Base-by-base conservation (phyloP, 2,329 filamentous ascomycete species). In the Aspergillus candidus region DNA sequence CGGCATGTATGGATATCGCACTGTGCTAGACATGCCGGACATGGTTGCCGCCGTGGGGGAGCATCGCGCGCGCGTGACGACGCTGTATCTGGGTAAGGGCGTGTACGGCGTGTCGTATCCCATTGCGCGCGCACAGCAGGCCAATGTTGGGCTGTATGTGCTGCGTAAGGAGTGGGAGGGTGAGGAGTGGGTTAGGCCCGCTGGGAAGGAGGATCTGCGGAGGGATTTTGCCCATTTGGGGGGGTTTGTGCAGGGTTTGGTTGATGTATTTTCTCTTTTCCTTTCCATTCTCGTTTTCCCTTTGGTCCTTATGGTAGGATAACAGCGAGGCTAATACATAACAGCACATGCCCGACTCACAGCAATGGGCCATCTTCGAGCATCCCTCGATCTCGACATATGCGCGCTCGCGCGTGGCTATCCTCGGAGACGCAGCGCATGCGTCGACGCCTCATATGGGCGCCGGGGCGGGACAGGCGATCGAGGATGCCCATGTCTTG, bases 361-460 rank as follows among this genome's bases (percentile, higher is more conserved):
- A 59, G 0, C 61, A 65, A 44, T 68, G 65, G 65, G 64, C 64
- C 0, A 57, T 68, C 30, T 63, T 67, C 40, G 58, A 67, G 17
- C 55, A 62, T 40, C 61, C 61, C 0, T 53, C 55, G 39, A 53
- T 63, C 8, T 56, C 59, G 0, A 63, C 57, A 0, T 70, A 61
- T 34, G 47, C 44, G 6, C 52, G 52, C n/a, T 60, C 58, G 0
- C 50, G 53, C 2, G 49, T 66, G 1, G 58, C 54, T 0, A 57
- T 69, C 6, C 47, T 68, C 1, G 67, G 67, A 1, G 67, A 70
- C 32, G 66, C 67, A 0, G 66, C 67, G 1, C 67, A 70, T 52
- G 66, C 66, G 0, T 60, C 60, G 0, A 62, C 66, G 1, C 66
- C 66, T 0, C 63, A 63, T 35, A 63, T 67, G 37, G 67, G 66